Base-by-base conservation (phyloP, 129 eudicot species). In the Erigeron canadensis region DNA sequence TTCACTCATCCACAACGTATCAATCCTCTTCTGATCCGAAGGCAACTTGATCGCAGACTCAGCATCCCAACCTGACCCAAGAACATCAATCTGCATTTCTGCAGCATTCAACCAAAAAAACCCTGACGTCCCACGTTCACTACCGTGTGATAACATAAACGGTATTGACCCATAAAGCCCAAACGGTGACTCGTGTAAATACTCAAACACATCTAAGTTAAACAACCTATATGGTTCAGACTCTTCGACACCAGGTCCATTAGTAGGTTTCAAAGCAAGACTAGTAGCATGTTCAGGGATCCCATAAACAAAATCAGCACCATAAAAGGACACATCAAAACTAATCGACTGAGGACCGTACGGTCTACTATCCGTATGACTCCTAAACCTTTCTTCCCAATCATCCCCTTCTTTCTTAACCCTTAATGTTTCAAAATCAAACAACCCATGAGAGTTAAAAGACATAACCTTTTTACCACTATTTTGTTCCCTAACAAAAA, bases 61-160 rank as follows among this genome's bases (percentile, higher is more conserved):
- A 28, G 84, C 85, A 79, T 90, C 83, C 99, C 99, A 95, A 23
- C 96, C 97, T 2, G 83, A 70, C n/a, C 90, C 93, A 41, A 95
- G 83, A 58, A 95, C 97, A 81, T 95, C 99, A 74, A 95, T 95
- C 90, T 95, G 99, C 99, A 95, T 95, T 65, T 95, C 99, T 28
- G 99, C 99, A 51, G 97, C 99, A 79, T 95, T 95, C 73, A 95
- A 69, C 99, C 99, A 95, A 82, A 95, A 90, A 75, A 90, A 95
- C 17, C 99, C 99, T 0, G 94, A 75, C 16, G 91, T 95, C 22
- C 97, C 94, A 7, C 81, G 70, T 1, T 77, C 15, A 22, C 67
- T 88, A 38, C 97, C 97, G 44, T 95, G 99, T 4, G 89, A 81
- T 57, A 95, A 82, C 99, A 95, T 95, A 69, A 95, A 88, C 10